Evolutionary conservation across 1,139 yeast species (phyloP).

Genomic region (Taphrina pruni): DNA sequence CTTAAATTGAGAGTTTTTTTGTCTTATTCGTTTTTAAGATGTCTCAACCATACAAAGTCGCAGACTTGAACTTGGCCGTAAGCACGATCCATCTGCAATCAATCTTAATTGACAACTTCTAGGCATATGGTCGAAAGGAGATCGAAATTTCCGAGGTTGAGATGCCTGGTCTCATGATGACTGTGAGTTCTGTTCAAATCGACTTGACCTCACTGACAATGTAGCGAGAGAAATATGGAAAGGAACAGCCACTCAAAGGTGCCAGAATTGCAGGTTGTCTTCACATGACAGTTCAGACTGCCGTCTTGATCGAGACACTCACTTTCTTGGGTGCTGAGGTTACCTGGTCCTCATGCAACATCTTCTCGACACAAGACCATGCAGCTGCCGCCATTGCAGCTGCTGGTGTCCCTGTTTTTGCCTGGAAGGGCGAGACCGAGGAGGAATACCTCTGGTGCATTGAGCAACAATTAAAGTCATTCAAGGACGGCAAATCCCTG

Average conservation of each 20-base stretch:
- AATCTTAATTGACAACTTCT: background rate
- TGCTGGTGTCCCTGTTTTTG: conserved; percentile 98
- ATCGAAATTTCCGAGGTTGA: conserved; percentile 97
- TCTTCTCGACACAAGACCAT: conserved; percentile 83
- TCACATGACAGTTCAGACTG: conserved; percentile 99
- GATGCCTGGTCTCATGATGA: conserved; percentile 99
- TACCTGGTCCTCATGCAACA: conserved; percentile 99
- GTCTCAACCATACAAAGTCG: conserved; percentile 71
- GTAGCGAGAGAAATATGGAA: conserved; percentile 82
- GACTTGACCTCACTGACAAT: background rate
- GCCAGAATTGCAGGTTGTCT: conserved; percentile 95
- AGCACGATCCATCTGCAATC: background rate
- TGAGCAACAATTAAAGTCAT: conserved; percentile 98
- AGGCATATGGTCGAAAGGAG: conserved; percentile 98
- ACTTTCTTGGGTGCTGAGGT: conserved; percentile 99
- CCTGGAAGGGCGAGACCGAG: conserved; percentile 99
- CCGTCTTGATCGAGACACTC: conserved; percentile 96
- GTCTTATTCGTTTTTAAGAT: background rate
- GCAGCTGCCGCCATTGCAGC: conserved; percentile 99
- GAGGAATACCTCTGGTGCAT: conserved; percentile 99
- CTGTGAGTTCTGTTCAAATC: conserved; percentile 50
- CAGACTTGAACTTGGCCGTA: conserved; percentile 91
- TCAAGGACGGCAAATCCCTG: conserved; percentile 95
- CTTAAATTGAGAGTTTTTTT: background rate
- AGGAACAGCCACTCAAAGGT: conserved; percentile 93